Percentiles rank a stretch among this genome's conserved stretches.
Evolutionary conservation across 2,329 filamentous ascomycete genomes (phyloP).

Genomic region (Sclerotinia minor): DNA sequence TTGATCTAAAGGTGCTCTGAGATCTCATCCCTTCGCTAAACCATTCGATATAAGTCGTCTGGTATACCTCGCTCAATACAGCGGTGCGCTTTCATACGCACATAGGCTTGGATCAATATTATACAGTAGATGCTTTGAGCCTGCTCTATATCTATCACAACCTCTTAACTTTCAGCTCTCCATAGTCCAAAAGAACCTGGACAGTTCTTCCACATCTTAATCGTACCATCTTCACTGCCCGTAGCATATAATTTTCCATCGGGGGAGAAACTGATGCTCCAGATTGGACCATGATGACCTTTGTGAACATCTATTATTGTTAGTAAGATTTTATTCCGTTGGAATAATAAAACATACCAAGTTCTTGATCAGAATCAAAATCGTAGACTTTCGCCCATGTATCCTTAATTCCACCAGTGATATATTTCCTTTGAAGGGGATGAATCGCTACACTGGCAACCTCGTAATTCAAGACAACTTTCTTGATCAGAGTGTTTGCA

Average conservation of each 20-base stretch:
- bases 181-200: constrained; percentile 65
- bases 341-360: constrained; percentile 54
- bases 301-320: constrained; percentile 75
- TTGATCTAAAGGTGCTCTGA: background rate
- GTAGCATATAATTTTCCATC: constrained; percentile 96
- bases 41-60: background rate
- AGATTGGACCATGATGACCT: constrained; percentile 95
- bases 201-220: constrained; percentile 84
- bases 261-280: constrained; percentile 92
- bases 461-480: constrained; percentile 75
- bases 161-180: constrained; percentile 36
- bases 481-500: constrained; percentile 74
- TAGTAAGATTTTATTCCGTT: constrained; percentile 25
- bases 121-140: constrained; percentile 15
- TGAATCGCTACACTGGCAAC: constrained; percentile 91
- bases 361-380: constrained; percentile 77
- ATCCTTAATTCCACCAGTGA: constrained; percentile 87
- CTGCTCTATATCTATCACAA: background rate
- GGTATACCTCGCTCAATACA: background rate
- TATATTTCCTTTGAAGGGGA: constrained; percentile 74
- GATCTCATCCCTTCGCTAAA: constrained; percentile 10
- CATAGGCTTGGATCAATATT: background rate
- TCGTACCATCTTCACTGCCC: constrained; percentile 94
- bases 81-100: background rate
- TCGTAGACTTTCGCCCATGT: constrained; percentile 97